Conservation (phyloP, 2,329 filamentous ascomycete genomes). For the Sporothrix humicola region DNA sequence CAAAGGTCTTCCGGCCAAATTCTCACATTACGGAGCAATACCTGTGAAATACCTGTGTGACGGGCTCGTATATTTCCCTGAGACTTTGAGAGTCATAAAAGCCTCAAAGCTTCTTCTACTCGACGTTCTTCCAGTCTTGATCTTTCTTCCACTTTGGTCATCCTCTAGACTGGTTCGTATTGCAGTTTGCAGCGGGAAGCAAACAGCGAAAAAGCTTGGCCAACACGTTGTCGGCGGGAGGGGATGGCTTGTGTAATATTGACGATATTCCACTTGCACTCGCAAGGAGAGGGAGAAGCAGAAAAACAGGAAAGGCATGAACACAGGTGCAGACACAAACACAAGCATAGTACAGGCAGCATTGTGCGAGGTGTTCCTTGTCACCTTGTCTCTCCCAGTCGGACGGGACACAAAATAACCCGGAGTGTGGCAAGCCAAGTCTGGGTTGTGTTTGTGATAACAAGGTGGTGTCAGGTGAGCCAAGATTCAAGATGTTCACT, state of each 20-base stretch:
- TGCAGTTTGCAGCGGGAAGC: not conserved
- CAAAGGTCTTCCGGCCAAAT: too few relatives aligned
- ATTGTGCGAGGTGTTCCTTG: not conserved
- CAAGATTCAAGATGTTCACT: not conserved
- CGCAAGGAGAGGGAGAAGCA: too few relatives aligned
- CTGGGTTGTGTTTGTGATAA: not conserved
- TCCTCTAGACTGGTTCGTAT: not conserved
- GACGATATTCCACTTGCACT: too few relatives aligned
- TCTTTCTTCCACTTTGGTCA: not conserved
- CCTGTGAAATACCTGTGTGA: too few relatives aligned
- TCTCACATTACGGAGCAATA: too few relatives aligned
- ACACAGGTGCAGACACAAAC: too few relatives aligned
- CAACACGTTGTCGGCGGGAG: not conserved
- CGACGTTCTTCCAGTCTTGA: not conserved
- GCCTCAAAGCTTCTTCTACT: too few relatives aligned
- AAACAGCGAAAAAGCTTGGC: slow-evolving; percentile 10
- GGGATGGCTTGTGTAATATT: not conserved
- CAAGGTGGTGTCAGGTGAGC: not conserved
- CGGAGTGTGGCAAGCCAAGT: not conserved
- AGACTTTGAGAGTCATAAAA: too few relatives aligned
- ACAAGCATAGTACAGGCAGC: too few relatives aligned
- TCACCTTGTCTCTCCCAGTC: not conserved
- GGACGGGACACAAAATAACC: not conserved
- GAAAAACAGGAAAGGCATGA: too few relatives aligned
- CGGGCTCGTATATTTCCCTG: too few relatives aligned